Evolutionary conservation across 495 filamentous ascomycete species (phyloP).

Genomic region (Tuber calosporum): DNA sequence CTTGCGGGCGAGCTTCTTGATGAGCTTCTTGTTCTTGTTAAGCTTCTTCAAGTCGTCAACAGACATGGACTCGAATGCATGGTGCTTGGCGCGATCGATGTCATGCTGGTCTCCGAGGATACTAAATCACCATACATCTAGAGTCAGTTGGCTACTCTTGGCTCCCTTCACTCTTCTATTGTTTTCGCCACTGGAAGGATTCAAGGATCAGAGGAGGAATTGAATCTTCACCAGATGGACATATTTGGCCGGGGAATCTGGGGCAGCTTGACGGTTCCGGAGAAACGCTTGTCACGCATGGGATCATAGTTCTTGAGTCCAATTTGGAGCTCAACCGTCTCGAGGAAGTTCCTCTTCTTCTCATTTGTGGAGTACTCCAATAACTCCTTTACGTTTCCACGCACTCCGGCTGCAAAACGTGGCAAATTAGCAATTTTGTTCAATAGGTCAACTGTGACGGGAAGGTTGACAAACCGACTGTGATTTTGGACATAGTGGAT

Average conservation of each 20-base stretch:
- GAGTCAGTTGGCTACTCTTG: slow-evolving; percentile 27
- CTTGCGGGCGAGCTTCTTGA: slow-evolving; percentile 99
- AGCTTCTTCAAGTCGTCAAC: slow-evolving; percentile 98
- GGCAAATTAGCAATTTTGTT: slow-evolving; percentile 36
- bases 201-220: slow-evolving; percentile 33
- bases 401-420: slow-evolving; percentile 72
- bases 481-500: slow-evolving; percentile 73
- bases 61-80: slow-evolving; percentile 93
- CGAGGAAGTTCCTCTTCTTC: slow-evolving; percentile 99
- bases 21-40: slow-evolving; percentile 99
- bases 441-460: slow-evolving; percentile 7
- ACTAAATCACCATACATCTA: slow-evolving; percentile 44
- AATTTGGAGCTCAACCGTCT: slow-evolving; percentile 93
- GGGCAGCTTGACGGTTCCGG: slow-evolving; percentile 91
- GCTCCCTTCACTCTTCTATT: slow-evolving; percentile 6
- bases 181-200: not conserved
- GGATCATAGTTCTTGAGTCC: slow-evolving; percentile 99
- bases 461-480: slow-evolving; percentile 60
- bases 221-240: slow-evolving; percentile 64
- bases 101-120: slow-evolving; percentile 99
- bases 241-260: slow-evolving; percentile 85
- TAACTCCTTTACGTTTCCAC: slow-evolving; percentile 80
- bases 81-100: slow-evolving; percentile 98
- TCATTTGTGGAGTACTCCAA: slow-evolving; percentile 90
- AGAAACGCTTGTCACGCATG: slow-evolving; percentile 99